Conservation (phyloP, 2,329 filamentous ascomycete species). For the Dryadomyces quercus-mongolicae region DNA sequence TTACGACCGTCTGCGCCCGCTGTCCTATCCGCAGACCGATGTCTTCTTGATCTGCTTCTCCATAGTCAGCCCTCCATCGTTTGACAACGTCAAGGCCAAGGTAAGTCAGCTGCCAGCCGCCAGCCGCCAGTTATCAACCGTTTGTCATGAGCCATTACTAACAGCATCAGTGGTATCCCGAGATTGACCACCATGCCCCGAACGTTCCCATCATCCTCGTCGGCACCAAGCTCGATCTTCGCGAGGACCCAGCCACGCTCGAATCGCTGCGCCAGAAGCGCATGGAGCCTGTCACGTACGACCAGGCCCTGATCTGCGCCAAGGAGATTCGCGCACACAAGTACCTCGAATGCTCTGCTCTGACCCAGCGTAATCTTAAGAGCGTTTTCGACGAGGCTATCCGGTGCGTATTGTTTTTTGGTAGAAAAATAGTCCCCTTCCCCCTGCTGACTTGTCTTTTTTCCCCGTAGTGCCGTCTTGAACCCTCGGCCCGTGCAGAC, state of each 20-base stretch:
- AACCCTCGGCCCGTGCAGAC: slow-evolving; percentile 49
- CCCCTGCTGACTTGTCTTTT: slow-evolving; percentile 13
- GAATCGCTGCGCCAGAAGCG: slow-evolving; percentile 79
- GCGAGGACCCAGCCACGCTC: slow-evolving; percentile 74
- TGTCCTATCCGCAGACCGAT: slow-evolving; percentile 97
- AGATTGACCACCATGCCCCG: slow-evolving; percentile 94
- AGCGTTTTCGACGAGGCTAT: slow-evolving; percentile 98
- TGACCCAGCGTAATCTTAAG: slow-evolving; percentile 95
- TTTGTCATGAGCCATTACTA: background rate
- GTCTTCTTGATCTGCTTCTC: slow-evolving; percentile 98
- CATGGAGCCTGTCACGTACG: slow-evolving; percentile 94
- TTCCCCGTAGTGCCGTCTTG: slow-evolving; percentile 56
- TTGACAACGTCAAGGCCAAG: slow-evolving; percentile 98
- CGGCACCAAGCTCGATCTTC: slow-evolving; percentile 90
- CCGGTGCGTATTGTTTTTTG: slow-evolving; percentile 49
- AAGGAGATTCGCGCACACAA: slow-evolving; percentile 95
- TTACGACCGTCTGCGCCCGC: slow-evolving; percentile 86
- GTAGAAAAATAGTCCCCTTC: background rate
- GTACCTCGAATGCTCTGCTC: slow-evolving; percentile 93
- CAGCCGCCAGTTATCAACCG: background rate
- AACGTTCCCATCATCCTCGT: slow-evolving; percentile 94
- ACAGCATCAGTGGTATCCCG: slow-evolving; percentile 71
- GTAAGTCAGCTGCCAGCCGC: slow-evolving; percentile 33
- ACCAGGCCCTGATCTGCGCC: slow-evolving; percentile 76
- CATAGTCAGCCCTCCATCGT: slow-evolving; percentile 92